Evolutionary conservation across 2,329 filamentous ascomycete species (phyloP), one percentile per base, ranked within the genome.

Genomic region (Colletotrichum abscissum): DNA sequence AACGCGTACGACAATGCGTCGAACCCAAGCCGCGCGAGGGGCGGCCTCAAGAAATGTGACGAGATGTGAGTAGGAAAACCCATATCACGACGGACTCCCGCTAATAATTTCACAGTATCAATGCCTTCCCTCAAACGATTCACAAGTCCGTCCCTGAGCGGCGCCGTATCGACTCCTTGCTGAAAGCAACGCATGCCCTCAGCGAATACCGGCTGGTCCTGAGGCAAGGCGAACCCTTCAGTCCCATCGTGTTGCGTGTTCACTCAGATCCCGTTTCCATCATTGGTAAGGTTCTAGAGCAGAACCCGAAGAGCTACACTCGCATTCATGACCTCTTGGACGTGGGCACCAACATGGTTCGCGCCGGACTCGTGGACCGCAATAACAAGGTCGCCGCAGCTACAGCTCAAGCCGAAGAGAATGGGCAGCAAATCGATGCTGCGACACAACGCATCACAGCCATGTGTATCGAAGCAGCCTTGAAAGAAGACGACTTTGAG

Each of bases 401-500:
- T 35, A 12, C 38, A 4, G 30, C 16, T 14, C 52, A 77, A 9
- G 78, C 77, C 8, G 55, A 76, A 1, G 79, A 81, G 1, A 74
- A 79, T 64, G 73, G 80, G 54, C 65, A 74, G 69, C 80, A 79
- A 54, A 80, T 77, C 12, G 52, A 30, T 16, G 58, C 52, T 49
- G 88, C 90, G 4, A 90, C 92, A 78, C 90, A 89, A 60, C 89
- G 94, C 35, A 91, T 97, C 63, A 92, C 91, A 6, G 92, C 93
- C 72, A 94, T 96, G 92, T 95, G 94, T 75, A 91, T 96, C 54
- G 92, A 95, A 79, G 91, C 93, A 16, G 93, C 94, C 14, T 86
- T 97, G 1, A 86, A 87, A 11, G 93, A 95, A 79, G 92, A 95
- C 75, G 94, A 91, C 79, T 97, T 97, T 74, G 94, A 97, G 79